Evolutionary conservation across 768 basidiomycete species (phyloP).

Genomic region (Pisolithus microcarpus): DNA sequence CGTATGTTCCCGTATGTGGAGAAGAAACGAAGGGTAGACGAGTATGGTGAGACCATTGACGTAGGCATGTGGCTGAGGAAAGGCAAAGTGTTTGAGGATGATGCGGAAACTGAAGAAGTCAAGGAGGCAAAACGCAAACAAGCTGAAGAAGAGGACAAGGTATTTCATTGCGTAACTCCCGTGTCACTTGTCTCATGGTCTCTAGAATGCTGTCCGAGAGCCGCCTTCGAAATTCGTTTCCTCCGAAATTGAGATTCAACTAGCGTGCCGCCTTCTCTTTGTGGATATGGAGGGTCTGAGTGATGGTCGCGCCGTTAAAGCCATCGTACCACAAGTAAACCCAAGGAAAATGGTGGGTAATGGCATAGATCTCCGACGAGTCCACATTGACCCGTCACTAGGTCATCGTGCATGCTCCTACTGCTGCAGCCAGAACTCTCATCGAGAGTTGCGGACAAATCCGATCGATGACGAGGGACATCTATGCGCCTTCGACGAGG

Average conservation of each 20-base stretch:
- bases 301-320: slow-evolving; percentile 94
- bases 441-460: slow-evolving; percentile 78
- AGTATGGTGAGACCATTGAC: slow-evolving; percentile 92
- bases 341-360: slow-evolving; percentile 83
- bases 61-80: slow-evolving; percentile 94
- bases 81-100: slow-evolving; percentile 85
- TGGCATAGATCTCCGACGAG: neutral
- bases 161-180: slow-evolving; percentile 17
- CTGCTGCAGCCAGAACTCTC: slow-evolving; percentile 60
- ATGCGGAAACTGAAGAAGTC: slow-evolving; percentile 74
- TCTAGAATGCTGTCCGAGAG: slow-evolving; percentile 68
- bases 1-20: slow-evolving; percentile 98
- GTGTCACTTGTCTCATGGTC: slow-evolving; percentile 6
- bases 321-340: slow-evolving; percentile 92
- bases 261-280: slow-evolving; percentile 82
- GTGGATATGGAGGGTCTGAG: slow-evolving; percentile 96
- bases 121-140: slow-evolving; percentile 64
- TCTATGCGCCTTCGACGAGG: slow-evolving; percentile 69
- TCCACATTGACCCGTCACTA: slow-evolving; percentile 22
- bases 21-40: slow-evolving; percentile 85
- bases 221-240: slow-evolving; percentile 88
- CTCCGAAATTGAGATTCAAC: slow-evolving; percentile 65
- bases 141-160: slow-evolving; percentile 76
- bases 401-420: slow-evolving; percentile 83
- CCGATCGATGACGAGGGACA: slow-evolving; percentile 87